Conservation (phyloP, 495 filamentous ascomycete species). For the Penicillium lividum region DNA sequence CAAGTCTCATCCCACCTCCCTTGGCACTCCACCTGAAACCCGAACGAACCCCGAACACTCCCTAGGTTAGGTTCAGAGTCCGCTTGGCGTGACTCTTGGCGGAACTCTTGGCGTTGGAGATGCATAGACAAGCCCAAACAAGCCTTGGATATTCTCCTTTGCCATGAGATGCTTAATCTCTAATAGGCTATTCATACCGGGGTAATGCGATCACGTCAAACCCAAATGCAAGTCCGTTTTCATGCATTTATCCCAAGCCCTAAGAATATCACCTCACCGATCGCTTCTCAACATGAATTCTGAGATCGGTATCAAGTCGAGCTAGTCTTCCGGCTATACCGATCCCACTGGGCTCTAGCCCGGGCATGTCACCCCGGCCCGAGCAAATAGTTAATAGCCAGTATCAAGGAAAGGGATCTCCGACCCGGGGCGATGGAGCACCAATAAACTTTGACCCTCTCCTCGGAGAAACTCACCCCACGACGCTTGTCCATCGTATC, state of each 20-base stretch:
- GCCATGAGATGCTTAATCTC: neutral
- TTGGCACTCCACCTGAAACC: neutral
- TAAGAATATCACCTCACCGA: neutral
- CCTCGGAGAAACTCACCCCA: neutral
- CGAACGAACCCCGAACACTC: neutral
- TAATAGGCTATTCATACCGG: neutral
- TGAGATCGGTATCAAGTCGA: neutral
- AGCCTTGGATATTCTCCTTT: neutral
- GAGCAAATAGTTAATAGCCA: neutral
- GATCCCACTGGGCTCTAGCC: neutral
- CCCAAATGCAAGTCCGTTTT: neutral
- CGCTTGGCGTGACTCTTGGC: constrained; percentile 4
- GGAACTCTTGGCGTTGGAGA: neutral
- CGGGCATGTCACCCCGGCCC: neutral
- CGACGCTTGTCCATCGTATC: neutral
- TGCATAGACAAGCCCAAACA: constrained; percentile 5
- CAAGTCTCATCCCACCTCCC: neutral
- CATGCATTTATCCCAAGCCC: neutral
- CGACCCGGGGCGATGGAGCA: neutral
- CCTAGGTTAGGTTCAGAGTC: neutral
- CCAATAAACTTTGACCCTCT: neutral
- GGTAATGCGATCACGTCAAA: neutral
- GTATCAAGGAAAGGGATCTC: neutral
- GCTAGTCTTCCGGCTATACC: neutral
- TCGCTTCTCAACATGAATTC: neutral